Percentiles rank a stretch among this genome's conserved stretches.
Conservation (phyloP, 2,329 filamentous ascomycete genomes). For the Bertia moriformis region DNA sequence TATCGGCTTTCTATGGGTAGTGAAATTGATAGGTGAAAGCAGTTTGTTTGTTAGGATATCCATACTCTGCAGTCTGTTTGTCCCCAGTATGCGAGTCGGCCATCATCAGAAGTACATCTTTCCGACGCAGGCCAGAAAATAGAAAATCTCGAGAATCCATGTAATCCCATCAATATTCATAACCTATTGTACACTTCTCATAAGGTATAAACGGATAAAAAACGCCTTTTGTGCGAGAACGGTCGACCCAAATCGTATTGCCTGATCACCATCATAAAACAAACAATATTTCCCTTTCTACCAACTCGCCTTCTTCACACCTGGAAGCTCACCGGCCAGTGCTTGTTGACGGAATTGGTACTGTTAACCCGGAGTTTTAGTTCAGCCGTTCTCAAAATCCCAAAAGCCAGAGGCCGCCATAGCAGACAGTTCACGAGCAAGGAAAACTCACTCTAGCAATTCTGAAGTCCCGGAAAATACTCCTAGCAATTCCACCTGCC, state of each 20-base stretch:
- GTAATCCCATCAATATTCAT: no score
- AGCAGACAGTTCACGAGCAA: conserved; percentile 73
- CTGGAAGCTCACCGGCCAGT: conserved; percentile 69
- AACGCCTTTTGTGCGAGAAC: not conserved
- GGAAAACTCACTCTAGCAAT: conserved; percentile 73
- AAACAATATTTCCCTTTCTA: conserved; percentile 29
- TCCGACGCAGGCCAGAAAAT: no score
- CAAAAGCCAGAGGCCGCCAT: conserved; percentile 97
- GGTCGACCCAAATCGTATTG: not conserved
- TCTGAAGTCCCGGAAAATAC: conserved; percentile 87
- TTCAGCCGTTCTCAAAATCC: conserved; percentile 10
- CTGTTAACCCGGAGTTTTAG: conserved; percentile 28
- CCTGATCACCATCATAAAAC: not conserved
- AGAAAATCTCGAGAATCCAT: no score
- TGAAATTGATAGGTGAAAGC: no score
- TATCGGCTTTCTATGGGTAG: no score
- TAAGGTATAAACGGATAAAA: not conserved
- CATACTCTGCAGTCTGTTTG: no score
- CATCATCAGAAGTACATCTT: no score
- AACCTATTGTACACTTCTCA: conserved; percentile 1
- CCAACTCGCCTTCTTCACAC: conserved; percentile 94
- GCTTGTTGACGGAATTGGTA: conserved; percentile 89
- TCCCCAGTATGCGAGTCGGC: no score
- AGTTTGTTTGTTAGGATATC: no score
- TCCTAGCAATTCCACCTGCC: conserved; percentile 74